Evolutionary conservation across 2,329 filamentous ascomycete genomes (phyloP).

Genomic region (Curvularia eragrostidis): DNA sequence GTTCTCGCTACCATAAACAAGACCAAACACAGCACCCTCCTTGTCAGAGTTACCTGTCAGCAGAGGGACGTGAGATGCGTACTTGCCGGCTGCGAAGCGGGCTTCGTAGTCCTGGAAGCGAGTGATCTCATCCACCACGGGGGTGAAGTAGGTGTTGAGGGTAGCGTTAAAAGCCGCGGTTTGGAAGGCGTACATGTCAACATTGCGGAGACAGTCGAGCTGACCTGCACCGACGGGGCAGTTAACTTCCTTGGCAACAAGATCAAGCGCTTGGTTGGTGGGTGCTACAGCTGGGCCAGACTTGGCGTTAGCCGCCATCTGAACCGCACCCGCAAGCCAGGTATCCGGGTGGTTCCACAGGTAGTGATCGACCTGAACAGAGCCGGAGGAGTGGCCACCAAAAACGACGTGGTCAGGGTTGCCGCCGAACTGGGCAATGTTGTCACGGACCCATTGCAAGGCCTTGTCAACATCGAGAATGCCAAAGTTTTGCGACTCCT

Average conservation of each 20-base stretch:
- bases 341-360: slow-evolving; percentile 36
- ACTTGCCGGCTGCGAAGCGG: slow-evolving; percentile 34
- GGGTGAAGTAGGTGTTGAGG: slow-evolving; percentile 35
- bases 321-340: slow-evolving; percentile 28
- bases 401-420: slow-evolving; percentile 54
- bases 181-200: slow-evolving; percentile 33
- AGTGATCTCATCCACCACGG: slow-evolving; percentile 32
- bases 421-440: slow-evolving; percentile 51
- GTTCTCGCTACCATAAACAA: slow-evolving; percentile 35
- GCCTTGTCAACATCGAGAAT: slow-evolving; percentile 50
- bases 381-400: slow-evolving; percentile 47
- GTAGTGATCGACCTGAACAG: slow-evolving; percentile 36
- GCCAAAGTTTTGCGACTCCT: slow-evolving; percentile 41
- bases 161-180: slow-evolving; percentile 35
- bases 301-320: slow-evolving; percentile 37
- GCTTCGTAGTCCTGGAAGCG: slow-evolving; percentile 30
- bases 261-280: slow-evolving; percentile 29
- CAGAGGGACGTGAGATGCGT: slow-evolving; percentile 35
- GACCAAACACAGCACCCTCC: slow-evolving; percentile 34
- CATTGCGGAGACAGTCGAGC: slow-evolving; percentile 29
- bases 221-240: slow-evolving; percentile 30
- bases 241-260: slow-evolving; percentile 34
- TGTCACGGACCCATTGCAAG: slow-evolving; percentile 46
- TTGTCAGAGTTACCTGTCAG: slow-evolving; percentile 38
- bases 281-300: slow-evolving; percentile 33